These are phyloP conservation scores for Colletotrichum lini DNA, from an alignment of 2,329 filamentous ascomycete genomes.

Conservation along the genomic window DNA sequence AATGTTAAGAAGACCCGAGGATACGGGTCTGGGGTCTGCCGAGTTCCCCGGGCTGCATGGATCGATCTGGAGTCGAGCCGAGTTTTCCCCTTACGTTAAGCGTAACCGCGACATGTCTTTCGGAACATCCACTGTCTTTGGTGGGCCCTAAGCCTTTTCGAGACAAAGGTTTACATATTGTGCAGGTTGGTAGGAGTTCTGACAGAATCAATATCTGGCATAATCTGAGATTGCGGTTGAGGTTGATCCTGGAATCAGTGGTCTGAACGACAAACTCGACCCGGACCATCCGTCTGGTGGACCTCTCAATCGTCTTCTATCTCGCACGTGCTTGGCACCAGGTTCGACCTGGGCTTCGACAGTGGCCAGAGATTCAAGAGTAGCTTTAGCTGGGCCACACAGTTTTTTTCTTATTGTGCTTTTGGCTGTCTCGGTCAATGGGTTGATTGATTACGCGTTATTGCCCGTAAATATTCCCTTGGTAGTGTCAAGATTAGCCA, in stretches of 20 bases:
- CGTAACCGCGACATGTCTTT: neutral
- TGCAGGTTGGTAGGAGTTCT: neutral
- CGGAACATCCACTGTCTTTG: conserved; percentile 1
- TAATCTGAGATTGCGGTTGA: neutral
- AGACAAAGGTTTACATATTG: neutral
- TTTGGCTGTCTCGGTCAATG: no score
- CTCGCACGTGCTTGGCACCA: no score
- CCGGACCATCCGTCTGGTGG: no score
- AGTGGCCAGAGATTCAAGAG: no score
- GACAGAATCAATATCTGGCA: neutral
- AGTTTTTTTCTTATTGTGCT: no score
- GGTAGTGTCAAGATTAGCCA: no score
- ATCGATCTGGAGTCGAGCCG: neutral
- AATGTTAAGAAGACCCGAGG: conserved; percentile 37
- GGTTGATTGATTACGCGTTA: no score
- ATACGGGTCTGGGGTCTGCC: conserved; percentile 27
- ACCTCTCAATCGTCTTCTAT: neutral
- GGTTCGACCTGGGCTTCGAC: no score
- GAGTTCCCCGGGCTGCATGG: neutral
- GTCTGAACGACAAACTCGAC: neutral
- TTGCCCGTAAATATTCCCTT: no score
- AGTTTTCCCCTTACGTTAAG: conserved; percentile 18
- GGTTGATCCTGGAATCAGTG: neutral
- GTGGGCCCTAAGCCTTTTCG: neutral
- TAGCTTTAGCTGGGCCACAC: no score